Evolutionary conservation across 1,139 yeast species (phyloP), one percentile per base, ranked within the genome.

Genomic region (Blastobotrys persicus): DNA sequence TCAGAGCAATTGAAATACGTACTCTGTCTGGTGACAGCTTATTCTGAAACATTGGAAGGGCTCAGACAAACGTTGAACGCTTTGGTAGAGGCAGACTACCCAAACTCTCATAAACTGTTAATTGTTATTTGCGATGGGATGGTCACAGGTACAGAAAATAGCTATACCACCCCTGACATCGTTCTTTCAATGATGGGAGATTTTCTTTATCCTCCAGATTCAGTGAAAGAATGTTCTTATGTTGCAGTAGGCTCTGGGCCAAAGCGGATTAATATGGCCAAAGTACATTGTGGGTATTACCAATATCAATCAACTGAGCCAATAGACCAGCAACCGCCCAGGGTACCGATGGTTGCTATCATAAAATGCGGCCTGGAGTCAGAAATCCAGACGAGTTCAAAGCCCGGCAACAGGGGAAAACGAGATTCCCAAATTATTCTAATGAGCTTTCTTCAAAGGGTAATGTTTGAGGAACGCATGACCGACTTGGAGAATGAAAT

Each of bases 331-430:
- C 28, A 23, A 6, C 28, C 9, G 28, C 28, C 28, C 28, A 78
- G 94, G 58, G 89, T 88, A 31, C 98, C 98, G 1, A 76, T 92
- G 62, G 65, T 92, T 23, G 74, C 85, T 20, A 75, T 92, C 60
- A 96, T 88, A 42, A 92, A 92, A 68, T 88, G 96, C 69, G 98
- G 98, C 55, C 86, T 96, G 0, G 89, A 92, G 4, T 85, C 79
- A 33, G 98, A 92, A 66, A 83, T 81, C 16, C 67, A 65, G 16
- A 72, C 83, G 4, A 31, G 19, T 14, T 16, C 94, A n/a, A 92
- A 92, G 64, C 97, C 98, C 11, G 98, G 98, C 61, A 92, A 92
- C 68, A 83, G 98, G 74, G 98, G 98, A 70, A 92, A 92, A 68
- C 87, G 98, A 71, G 98, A 92, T 69, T 88, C 97, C 19, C 98